Evolutionary conservation across 257 asterid genomes (phyloP), one percentile per base, ranked within the genome.

Genomic region (Solanum gracilifrons): DNA sequence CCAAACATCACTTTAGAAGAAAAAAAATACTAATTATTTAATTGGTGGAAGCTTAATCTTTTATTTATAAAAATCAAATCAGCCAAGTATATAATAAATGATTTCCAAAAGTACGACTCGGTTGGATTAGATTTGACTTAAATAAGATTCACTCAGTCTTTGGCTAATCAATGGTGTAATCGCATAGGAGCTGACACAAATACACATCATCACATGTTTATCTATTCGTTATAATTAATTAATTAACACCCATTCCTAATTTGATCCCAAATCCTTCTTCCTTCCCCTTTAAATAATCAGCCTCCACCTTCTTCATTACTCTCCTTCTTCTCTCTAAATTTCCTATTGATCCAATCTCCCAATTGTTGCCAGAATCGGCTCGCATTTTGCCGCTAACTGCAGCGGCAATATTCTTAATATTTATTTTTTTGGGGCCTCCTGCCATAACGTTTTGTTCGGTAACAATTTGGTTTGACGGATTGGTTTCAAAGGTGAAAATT

Each of bases 311-410:
- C 55, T 73, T 32, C 29, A 62, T 23, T 51, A 86, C 41, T 48
- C 84, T 62, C 84, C 79, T 41, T 15, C 89, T 74, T 73, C 85
- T 88, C 83, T 43, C 35, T 23, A 64, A 20, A 21, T 83, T 79
- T 68, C 89, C 68, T 77, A 62, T 83, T 60, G 88, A 68, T 76
- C 94, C 90, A 88, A 87, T 87, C 88, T 32, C 89, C 92, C 93
- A 88, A 27, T 90, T 89, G 91, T 86, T 88, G 90, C 89, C 69
- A 39, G 3, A 32, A 33, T 13, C 55, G 41, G 84, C 33, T 58
- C 23, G 46, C 58, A 6, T 51, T 84, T 68, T 51, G 35, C 27
- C 46, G 64, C 37, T 77, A 32, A 77, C 7, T 43, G n/a, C 37
- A 25, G 29, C 15, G 58, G 27, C 25, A 13, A 73, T 73, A 33